Evolutionary conservation across 352 stramenopile species (phyloP).

Genomic region (Pythium folliculosum): DNA sequence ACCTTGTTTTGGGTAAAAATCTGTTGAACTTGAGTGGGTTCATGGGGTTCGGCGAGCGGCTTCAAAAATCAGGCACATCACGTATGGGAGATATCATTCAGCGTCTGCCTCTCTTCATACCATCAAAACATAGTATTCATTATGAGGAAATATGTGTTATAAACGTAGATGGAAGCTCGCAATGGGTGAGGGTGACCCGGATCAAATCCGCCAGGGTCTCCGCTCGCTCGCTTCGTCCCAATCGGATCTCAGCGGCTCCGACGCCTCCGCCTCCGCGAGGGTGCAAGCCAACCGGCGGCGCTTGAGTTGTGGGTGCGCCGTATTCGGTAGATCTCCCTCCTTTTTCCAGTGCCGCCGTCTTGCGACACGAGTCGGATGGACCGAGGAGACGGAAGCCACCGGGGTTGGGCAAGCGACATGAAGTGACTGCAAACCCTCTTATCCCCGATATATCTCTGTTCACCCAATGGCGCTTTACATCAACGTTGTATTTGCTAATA

Average conservation of each 20-base stretch:
- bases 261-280: no score
- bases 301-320: no score
- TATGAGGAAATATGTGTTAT: no score
- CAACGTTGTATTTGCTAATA: background rate
- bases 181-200: background rate
- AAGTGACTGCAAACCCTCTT: constrained; percentile 1
- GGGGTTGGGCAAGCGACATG: no score
- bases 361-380: no score
- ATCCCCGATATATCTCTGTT: constrained; percentile 10
- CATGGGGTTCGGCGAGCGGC: background rate
- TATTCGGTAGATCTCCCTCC: no score
- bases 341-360: background rate
- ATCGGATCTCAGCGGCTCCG: background rate
- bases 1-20: constrained; percentile 20
- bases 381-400: no score
- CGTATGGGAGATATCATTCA: constrained; percentile 2
- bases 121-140: no score
- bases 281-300: no score
- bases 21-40: constrained; percentile 29
- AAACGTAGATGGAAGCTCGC: constrained; percentile 4
- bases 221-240: no score
- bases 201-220: background rate
- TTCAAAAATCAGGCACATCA: constrained; percentile 24
- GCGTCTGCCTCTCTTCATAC: background rate
- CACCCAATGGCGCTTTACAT: background rate